Base-by-base conservation (phyloP, 768 basidiomycete species). In the Tulasnella sp. region DNA sequence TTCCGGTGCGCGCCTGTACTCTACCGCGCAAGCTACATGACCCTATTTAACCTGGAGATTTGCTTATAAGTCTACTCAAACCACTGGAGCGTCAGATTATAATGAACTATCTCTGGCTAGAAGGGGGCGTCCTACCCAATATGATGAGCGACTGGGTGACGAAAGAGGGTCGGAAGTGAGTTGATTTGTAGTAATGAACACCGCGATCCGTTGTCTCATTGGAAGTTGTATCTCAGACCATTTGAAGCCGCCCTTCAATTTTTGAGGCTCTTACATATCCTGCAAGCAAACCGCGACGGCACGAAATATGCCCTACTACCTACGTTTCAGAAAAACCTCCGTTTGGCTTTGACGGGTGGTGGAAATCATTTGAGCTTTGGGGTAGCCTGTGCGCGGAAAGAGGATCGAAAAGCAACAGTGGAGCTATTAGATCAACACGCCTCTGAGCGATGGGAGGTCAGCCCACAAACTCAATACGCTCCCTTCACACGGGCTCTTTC, bases 21-120 rank as follows among this genome's bases (percentile, higher is more conserved):
- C n/a, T n/a, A n/a, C n/a, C n/a, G n/a, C 38, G 34, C 29, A 31
- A 12, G 43, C 30, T 41, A 31, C 44, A 41, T 19, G n/a, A n/a
- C n/a, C n/a, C n/a, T n/a, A n/a, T n/a, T n/a, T n/a, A n/a, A n/a
- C n/a, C 41, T 1, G 9, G 30, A 22, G 56, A 27, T 27, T 25
- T n/a, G 25, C 21, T 22, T 46, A n/a, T 10, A 11, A 92, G 90
- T 54, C 73, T 94, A 24, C 71, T 96, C 38, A 81, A 80, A 1
- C 80, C 87, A 19, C 68, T 92, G 21, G 86, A 92, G 66, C 77
- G 89, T 57, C 92, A 94, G 67, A 74, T 93, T 25, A 79, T 91
- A 30, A 86, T 93, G 83, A 89, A 84, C 68, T 68, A 92, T 54
- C 74, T 94, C 7, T 96, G 92, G 92, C 76, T 92, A 27, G 92